These are phyloP conservation scores for Pachysandra terminalis DNA, from an alignment of 164 flowering plant genomes.

Conservation along the genomic window DNA sequence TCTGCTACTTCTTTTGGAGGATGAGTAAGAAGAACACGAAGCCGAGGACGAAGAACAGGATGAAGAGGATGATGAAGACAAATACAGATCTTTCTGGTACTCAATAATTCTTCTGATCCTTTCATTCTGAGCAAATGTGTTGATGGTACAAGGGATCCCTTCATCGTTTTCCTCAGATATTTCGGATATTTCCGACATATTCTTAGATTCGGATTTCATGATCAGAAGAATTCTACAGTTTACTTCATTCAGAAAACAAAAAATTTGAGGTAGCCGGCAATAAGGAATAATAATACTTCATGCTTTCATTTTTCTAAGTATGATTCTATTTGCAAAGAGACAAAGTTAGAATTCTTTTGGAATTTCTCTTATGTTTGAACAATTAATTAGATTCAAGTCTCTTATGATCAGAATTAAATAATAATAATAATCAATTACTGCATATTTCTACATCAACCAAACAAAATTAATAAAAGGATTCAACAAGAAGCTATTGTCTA, in stretches of 20 bases:
- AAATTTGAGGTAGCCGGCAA: constrained; percentile 1
- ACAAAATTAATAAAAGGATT: too few species aligned
- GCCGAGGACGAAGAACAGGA: constrained; percentile 15
- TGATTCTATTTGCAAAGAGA: too few species aligned
- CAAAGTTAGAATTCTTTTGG: too few species aligned
- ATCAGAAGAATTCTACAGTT: neutral
- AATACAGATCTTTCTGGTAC: constrained; percentile 29
- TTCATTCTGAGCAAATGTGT: constrained; percentile 21
- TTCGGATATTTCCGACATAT: constrained; percentile 7
- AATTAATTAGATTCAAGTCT: too few species aligned
- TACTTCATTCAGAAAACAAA: neutral
- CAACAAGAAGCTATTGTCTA: too few species aligned
- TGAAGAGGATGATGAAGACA: constrained; percentile 11
- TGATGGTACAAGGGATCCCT: constrained; percentile 9
- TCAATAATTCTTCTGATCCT: constrained; percentile 31
- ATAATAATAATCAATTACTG: too few species aligned
- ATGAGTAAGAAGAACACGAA: constrained; percentile 30
- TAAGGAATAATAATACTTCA: constrained; percentile 16
- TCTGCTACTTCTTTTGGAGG: constrained; percentile 30
- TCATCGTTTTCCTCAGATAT: constrained; percentile 37
- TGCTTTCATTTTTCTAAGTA: neutral
- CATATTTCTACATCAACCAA: too few species aligned
- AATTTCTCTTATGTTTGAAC: too few species aligned
- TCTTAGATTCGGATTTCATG: constrained; percentile 4
- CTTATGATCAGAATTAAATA: too few species aligned